Base-by-base conservation (phyloP, 192 early-diverging fungal genomes). In the Linnemannia schmuckeri region DNA sequence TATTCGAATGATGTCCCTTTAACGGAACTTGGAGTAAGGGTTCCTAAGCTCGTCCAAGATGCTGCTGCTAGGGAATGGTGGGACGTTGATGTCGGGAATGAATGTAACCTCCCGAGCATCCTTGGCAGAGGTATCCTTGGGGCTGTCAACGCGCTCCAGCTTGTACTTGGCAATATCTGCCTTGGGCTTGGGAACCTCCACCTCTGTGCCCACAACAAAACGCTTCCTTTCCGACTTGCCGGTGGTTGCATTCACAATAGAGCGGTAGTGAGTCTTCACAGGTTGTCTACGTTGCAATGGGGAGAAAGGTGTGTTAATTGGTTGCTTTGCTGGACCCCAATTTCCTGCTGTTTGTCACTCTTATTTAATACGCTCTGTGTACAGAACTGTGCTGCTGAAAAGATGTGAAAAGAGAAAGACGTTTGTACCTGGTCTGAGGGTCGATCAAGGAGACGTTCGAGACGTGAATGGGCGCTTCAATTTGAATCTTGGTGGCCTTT, bases 381-480 rank as follows among this genome's bases (percentile, higher is more conserved):
- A 12, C 15, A 15, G 9, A 33, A 33, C 10, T 66, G 61, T 35
- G 12, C 61, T 33, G 30, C 27, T 33, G 30, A 27, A 33, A 35
- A 35, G 10, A 10, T 17, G 47, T 22, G 24, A 13, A 52, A 1
- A 38, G 15, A 13, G 6, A 22, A 30, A 40, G 22, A 41, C 33
- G 17, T 13, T n/a, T 42, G 41, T 79, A 77, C 84, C 84, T 86
- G 20, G 84, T 86, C 68, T 81, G 79, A 37, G 95, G 95, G 79
- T 96, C 95, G n/a, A 96, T 88, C 72, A 96, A 76, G 12, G 92
- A 90, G 7, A 96, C 89, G 80, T 96, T 93, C 5, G 93, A 92
- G 70, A 94, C 91, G 75, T 93, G 92, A 47, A 96, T 93, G 12
- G 94, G 94, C 82, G 92, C 91, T 76, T 95, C 94, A 79, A 93